phyloP scores from a whole-genome alignment of 2,329 filamentous ascomycete genomes.

The Fusarium lateritium region DNA sequence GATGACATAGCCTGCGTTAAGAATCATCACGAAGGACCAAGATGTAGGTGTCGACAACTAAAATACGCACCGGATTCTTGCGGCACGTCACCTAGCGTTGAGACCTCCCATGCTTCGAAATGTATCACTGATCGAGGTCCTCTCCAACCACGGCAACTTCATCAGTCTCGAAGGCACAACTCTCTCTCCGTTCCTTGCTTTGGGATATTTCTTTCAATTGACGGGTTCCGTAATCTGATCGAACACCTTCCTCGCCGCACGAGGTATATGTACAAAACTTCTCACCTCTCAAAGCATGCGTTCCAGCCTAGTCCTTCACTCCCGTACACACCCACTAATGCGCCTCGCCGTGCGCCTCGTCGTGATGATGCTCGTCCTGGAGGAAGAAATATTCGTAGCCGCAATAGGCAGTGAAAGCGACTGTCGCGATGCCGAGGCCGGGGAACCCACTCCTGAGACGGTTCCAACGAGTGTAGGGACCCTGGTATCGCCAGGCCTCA shows the following conservation, averaged over 20 bases:
- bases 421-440: constrained; percentile 91
- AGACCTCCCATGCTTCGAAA: not conserved
- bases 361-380: constrained; percentile 75
- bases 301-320: constrained; percentile 25
- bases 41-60: not conserved
- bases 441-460: constrained; percentile 90
- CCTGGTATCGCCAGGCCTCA: constrained; percentile 95
- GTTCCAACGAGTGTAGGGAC: constrained; percentile 89
- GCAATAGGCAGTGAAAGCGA: constrained; percentile 92
- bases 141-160: not conserved
- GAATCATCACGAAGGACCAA: not conserved
- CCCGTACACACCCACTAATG: constrained; percentile 54
- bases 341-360: constrained; percentile 68
- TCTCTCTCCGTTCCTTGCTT: not conserved
- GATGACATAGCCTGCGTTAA: not conserved
- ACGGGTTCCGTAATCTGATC: constrained; percentile 37
- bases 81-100: not conserved
- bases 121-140: not conserved
- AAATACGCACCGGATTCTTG: not conserved
- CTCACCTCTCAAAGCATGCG: constrained; percentile 25
- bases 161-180: not conserved
- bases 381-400: constrained; percentile 91
- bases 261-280: constrained; percentile 49
- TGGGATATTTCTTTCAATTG: constrained; percentile 40
- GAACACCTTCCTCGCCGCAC: constrained; percentile 32